Evolutionary conservation across 352 stramenopile species (phyloP).

Genomic region (Globisporangium uncinulatum): DNA sequence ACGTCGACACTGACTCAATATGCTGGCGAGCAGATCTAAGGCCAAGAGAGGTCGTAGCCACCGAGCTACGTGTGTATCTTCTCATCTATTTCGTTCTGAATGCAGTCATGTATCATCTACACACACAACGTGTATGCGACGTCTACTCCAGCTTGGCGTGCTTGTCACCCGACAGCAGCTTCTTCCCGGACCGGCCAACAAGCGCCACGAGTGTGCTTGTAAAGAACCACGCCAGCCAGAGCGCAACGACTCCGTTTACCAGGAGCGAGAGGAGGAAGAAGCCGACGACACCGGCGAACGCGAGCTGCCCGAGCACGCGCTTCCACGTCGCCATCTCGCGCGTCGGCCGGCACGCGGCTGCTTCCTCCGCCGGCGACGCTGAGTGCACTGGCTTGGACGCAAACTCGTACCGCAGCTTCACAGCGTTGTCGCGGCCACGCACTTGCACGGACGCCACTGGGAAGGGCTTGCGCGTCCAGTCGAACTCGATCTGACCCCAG

Average conservation of each 20-base stretch:
- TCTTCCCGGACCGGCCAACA: constrained; percentile 1
- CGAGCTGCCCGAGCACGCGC: constrained; percentile 31
- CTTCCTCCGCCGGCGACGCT: constrained; percentile 34
- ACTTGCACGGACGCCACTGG: constrained; percentile 55
- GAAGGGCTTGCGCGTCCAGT: constrained; percentile 61
- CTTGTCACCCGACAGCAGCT: constrained; percentile 9
- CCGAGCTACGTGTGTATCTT: background rate
- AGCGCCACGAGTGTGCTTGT: constrained; percentile 31
- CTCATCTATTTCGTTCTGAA: background rate
- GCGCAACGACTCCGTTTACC: constrained; percentile 39
- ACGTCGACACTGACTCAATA: background rate
- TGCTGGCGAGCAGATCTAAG: no score
- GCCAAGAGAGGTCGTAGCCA: background rate
- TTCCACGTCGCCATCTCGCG: constrained; percentile 28
- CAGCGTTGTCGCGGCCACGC: constrained; percentile 48
- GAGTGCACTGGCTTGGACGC: constrained; percentile 37
- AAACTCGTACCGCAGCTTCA: constrained; percentile 68
- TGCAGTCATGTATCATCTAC: background rate
- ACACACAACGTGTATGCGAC: background rate
- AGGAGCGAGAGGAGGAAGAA: constrained; percentile 49
- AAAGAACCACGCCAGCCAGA: constrained; percentile 65
- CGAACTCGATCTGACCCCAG: constrained; percentile 91
- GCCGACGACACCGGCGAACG: constrained; percentile 29
- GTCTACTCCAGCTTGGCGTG: constrained; percentile 15
- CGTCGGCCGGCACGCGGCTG: constrained; percentile 35